Base-by-base conservation (phyloP, 371 early-diverging fungal genomes). In the Batkoa obscura region DNA sequence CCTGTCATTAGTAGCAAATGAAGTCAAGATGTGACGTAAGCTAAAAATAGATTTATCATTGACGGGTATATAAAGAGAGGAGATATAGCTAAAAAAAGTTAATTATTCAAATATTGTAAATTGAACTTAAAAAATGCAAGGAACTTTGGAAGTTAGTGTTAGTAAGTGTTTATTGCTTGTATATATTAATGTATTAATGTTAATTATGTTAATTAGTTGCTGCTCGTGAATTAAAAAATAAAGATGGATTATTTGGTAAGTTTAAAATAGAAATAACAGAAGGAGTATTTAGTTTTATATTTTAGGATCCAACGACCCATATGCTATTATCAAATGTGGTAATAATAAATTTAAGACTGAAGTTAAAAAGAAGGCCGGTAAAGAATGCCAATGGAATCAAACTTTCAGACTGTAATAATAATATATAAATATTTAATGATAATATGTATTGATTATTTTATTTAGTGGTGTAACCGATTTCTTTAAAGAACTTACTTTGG, bases 361-460 rank as follows among this genome's bases (percentile, higher is more conserved):
- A 36, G 46, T 55, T 13, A 55, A 55, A 35, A 23, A n/a, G 23
- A 55, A 55, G 8, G 56, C 56, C 46, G 56, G 56, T 35, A 38
- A 43, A 30, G 43, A 55, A 34, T 43, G 46, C 12, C 32, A 30
- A 12, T 55, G 56, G 56, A 55, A 55, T 15, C 56, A 55, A 55
- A 55, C 56, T 17, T 55, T 55, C 35, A 6, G 46, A 8, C 43
- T 55, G 53, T 53, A 53, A 53, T 10, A n/a, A 49, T 31, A 15
- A 31, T 12, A 36, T 0, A 6, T 8, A n/a, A 15, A 45, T 45
- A 12, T 12, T 45, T 15, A 6, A 5, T 5, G 4, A 9, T 37
- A 15, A 9, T 15, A 12, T 37, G n/a, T 30, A 13, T 31, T 17
- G 39, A 39, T 53, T 32, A 53, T 39, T 41, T 53, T 53, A 34